Percentiles rank a stretch among this genome's conserved stretches.
Evolutionary conservation across 768 basidiomycete genomes (phyloP).

Genomic region (Pulveroboletus sp.): DNA sequence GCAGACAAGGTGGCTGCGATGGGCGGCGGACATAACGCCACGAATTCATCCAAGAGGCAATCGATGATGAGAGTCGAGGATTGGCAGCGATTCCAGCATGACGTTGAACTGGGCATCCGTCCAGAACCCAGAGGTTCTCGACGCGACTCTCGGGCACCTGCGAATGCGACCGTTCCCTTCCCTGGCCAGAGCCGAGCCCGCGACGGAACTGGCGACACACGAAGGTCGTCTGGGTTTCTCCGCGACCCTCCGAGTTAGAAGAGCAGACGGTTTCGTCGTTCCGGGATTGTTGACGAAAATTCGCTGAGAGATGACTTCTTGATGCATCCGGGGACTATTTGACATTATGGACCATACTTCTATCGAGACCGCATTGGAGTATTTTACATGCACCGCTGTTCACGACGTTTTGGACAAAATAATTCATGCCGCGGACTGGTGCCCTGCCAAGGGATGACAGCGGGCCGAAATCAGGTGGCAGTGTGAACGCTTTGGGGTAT

Average conservation of each 20-base stretch:
- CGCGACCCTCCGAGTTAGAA: slow-evolving; percentile 41
- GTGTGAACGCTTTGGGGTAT: slow-evolving; percentile 2
- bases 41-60: slow-evolving; percentile 53
- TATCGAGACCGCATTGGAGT: slow-evolving; percentile 17
- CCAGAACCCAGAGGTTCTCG: slow-evolving; percentile 18
- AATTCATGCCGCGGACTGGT: slow-evolving; percentile 16
- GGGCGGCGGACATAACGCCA: slow-evolving; percentile 25
- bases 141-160: slow-evolving; percentile 23
- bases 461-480: slow-evolving; percentile 1
- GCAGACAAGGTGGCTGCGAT: slow-evolving; percentile 54
- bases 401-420: slow-evolving; percentile 13
- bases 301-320: slow-evolving; percentile 14
- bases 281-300: not conserved
- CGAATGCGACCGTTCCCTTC: slow-evolving; percentile 30
- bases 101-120: slow-evolving; percentile 34
- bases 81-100: slow-evolving; percentile 73
- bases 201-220: slow-evolving; percentile 23
- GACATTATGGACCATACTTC: slow-evolving; percentile 19
- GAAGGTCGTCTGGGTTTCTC: slow-evolving; percentile 30
- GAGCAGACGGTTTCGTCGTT: not conserved
- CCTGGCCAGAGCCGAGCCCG: slow-evolving; percentile 27
- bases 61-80: slow-evolving; percentile 82
- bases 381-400: slow-evolving; percentile 15
- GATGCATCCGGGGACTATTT: slow-evolving; percentile 14
- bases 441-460: too few relatives aligned